Evolutionary conservation across 768 basidiomycete species (phyloP), one percentile per base, ranked within the genome.

Genomic region (Pisolithus sp.): DNA sequence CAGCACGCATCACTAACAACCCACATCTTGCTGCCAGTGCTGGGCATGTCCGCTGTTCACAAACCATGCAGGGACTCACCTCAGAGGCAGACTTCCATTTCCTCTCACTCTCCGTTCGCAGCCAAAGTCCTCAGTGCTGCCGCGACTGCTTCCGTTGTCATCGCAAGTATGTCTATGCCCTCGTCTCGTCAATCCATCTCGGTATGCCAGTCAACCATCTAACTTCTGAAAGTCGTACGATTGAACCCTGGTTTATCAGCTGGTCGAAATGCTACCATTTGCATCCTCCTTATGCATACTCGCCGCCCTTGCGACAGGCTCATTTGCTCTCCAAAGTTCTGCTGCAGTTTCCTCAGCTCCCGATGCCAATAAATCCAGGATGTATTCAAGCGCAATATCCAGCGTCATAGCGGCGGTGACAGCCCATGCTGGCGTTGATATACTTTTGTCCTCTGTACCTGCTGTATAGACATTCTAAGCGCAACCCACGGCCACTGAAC

Each of bases 361-460:
- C 21, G 65, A 68, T 56, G 53, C 38, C 50, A 63, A 21, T 49
- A 58, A 59, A 55, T 59, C 68, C 13, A 66, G 62, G 52, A 65
- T 67, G 56, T 68, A 68, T 40, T 65, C 67, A 2, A 70, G 67
- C 39, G 66, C 68, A 52, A 71, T 69, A 45, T 66, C 70, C 3
- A 70, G 66, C 26, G 48, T 69, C 34, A 66, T 72, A 48, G 64
- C 68, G 21, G 66, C 70, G 15, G 63, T 70, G 23, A 62, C 65
- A 12, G n/a, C 62, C 71, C 6, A 62, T 71, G 59, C 43, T 70
- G 18, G 66, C 68, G 0, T 62, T 78, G 23, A 65, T 75, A 21
- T 85, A 82, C 61, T 67, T 82, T 52, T 75, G 72, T 17, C 71
- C 71, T 10, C 58, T 84, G 28, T 76, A 77, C 18, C 73, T 78